Evolutionary conservation across 768 basidiomycete genomes (phyloP).

Genomic region (Strobilomyces dryophilus): DNA sequence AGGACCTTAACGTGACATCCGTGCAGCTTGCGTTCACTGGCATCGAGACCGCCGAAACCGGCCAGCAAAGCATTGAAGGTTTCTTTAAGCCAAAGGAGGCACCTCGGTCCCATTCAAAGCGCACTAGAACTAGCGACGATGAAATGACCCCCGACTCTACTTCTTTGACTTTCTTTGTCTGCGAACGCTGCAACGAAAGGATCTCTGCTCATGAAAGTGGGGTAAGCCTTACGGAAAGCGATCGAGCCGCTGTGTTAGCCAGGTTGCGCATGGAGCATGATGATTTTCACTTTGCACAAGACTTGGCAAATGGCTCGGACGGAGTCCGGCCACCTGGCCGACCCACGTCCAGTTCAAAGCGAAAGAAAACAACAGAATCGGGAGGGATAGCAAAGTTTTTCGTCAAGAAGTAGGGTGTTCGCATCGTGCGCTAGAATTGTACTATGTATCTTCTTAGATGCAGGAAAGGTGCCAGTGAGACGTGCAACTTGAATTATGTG

Average conservation of each 20-base stretch:
- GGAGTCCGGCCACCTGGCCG: constrained; percentile 9
- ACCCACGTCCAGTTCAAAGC: constrained; percentile 20
- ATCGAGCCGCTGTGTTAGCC: constrained; percentile 33
- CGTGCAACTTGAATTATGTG: no score
- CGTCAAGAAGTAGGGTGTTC: constrained; percentile 25
- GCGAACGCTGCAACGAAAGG: constrained; percentile 52
- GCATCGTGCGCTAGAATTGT: neutral
- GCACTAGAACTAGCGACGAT: constrained; percentile 33
- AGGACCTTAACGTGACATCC: constrained; percentile 62
- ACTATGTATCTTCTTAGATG: no score
- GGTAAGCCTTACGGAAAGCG: constrained; percentile 20
- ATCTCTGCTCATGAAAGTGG: constrained; percentile 33
- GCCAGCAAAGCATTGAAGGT: constrained; percentile 84
- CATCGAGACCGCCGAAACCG: constrained; percentile 67
- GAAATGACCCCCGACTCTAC: neutral
- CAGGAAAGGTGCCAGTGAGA: no score
- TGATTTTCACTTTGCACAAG: constrained; percentile 87
- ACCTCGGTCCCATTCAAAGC: constrained; percentile 33
- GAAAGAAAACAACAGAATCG: constrained; percentile 27
- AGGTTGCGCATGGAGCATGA: constrained; percentile 66
- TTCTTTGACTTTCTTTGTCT: constrained; percentile 42
- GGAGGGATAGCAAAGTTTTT: constrained; percentile 50
- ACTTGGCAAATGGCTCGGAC: constrained; percentile 49
- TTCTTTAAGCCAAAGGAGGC: constrained; percentile 56
- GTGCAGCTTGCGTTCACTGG: constrained; percentile 75